Base-by-base conservation (phyloP, 441 rosid genomes). In the Eugenia klotzschiana region DNA sequence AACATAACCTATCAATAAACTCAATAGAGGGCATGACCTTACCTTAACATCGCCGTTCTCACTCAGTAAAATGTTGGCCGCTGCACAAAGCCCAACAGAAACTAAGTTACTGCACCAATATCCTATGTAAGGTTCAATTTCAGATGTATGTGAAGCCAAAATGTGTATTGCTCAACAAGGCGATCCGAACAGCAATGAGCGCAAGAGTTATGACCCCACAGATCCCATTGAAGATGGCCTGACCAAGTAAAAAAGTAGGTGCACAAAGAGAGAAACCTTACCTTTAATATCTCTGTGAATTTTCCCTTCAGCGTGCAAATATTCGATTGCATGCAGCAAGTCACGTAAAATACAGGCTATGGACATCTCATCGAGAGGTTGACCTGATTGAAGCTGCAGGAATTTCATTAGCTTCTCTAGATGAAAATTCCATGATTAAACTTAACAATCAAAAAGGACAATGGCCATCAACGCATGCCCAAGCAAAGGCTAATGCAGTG, bases 251-350 rank as follows among this genome's bases (percentile, higher is more conserved):
- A 27, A 22, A 82, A 52, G 33, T 37, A 14, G 7, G 41, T n/a
- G 58, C 57, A 7, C 80, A 64, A 82, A 53, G 51, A 57, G 81
- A 26, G 74, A 74, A 84, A 96, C 99, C 99, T 97, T 97, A 96
- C 99, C 99, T 97, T 97, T 97, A 82, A 97, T 94, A 90, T 97
- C 99, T 88, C 99, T 91, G 92, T 97, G 99, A 88, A 97, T 97
- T 87, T 96, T 97, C 83, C 99, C 97, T 88, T 97, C 98, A 51
- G 86, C 88, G 87, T 97, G 99, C 84, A 97, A 93, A 90, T 97
- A 97, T 85, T 97, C 99, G 85, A 97, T 86, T 79, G 99, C 99
- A 87, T 92, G 98, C 89, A 97, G 94, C 93, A 97, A 92, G 87
- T 96, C 99, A 37, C 97, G 96, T 74, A 96, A 89, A 86, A 97